phyloP scores from a whole-genome alignment of 2,329 filamentous ascomycete genomes.

The Nigrograna mackinnonii region DNA sequence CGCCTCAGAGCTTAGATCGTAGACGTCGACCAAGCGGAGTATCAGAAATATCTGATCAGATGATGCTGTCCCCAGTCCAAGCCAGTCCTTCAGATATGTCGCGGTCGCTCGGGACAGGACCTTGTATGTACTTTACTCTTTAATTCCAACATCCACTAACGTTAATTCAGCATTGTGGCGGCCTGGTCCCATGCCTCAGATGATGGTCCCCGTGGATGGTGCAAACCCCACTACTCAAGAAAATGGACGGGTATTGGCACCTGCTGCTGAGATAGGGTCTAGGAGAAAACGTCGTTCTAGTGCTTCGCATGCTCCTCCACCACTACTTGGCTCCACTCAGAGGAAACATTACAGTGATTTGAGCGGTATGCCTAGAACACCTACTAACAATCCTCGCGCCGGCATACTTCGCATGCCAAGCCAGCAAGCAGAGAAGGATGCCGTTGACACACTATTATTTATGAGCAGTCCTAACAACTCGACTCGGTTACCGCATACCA shows the following conservation, averaged over 20 bases:
- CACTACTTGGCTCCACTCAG: slow-evolving; percentile 28
- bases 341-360: slow-evolving; percentile 38
- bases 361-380: slow-evolving; percentile 24
- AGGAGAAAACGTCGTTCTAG: slow-evolving; percentile 40
- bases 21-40: slow-evolving; percentile 38
- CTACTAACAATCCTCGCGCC: slow-evolving; percentile 38
- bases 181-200: slow-evolving; percentile 24
- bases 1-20: slow-evolving; percentile 27
- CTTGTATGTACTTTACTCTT: background rate
- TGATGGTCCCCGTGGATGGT: slow-evolving; percentile 29
- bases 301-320: slow-evolving; percentile 33
- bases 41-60: slow-evolving; percentile 39
- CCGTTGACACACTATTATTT: slow-evolving; percentile 77
- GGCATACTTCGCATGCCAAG: slow-evolving; percentile 69
- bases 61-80: slow-evolving; percentile 34
- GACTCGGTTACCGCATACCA: slow-evolving; percentile 27
- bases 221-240: slow-evolving; percentile 31
- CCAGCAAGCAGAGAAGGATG: slow-evolving; percentile 76
- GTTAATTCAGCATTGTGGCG: slow-evolving; percentile 30
- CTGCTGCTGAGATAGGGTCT: slow-evolving; percentile 34
- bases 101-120: slow-evolving; percentile 24
- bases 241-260: slow-evolving; percentile 28
- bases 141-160: slow-evolving; percentile 4
- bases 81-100: slow-evolving; percentile 26
- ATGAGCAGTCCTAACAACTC: slow-evolving; percentile 81